These are phyloP conservation scores for Physcomitrium patens DNA, from an alignment of 225 moss, liverwort and hornwort species.

Conservation along the genomic window DNA sequence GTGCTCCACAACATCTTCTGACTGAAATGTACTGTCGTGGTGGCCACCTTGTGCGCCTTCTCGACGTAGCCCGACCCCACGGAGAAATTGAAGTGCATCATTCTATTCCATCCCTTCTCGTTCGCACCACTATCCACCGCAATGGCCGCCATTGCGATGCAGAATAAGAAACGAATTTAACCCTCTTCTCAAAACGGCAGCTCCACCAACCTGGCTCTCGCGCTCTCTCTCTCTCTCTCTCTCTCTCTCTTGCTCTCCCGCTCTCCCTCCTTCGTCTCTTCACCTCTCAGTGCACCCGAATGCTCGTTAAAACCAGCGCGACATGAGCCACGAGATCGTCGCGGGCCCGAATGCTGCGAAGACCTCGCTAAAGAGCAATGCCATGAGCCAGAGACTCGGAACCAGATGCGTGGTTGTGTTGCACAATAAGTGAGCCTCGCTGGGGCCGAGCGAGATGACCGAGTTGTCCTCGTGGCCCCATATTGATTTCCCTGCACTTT, in stretches of 20 bases:
- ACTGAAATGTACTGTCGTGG: constrained; percentile 62
- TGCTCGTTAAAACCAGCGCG: not conserved
- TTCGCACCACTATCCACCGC: constrained; percentile 26
- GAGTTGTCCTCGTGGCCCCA: too few species aligned
- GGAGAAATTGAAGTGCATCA: constrained; percentile 46
- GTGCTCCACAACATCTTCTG: constrained; percentile 78
- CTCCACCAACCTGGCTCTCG: not conserved
- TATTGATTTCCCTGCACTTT: too few species aligned
- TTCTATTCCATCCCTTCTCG: constrained; percentile 40
- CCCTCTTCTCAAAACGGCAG: not conserved
- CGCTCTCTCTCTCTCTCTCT: not conserved
- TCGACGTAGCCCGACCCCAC: constrained; percentile 49
- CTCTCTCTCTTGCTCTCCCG: too few species aligned
- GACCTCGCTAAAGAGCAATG: too few species aligned
- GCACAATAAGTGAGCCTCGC: too few species aligned
- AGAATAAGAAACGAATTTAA: not conserved
- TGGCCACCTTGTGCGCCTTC: constrained; percentile 56
- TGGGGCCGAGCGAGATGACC: too few species aligned
- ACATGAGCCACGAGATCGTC: too few species aligned
- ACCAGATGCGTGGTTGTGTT: too few species aligned
- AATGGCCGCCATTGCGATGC: constrained; percentile 13
- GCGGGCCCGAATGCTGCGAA: too few species aligned
- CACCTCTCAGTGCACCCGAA: not conserved
- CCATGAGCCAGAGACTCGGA: too few species aligned
- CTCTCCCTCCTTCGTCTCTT: not conserved